These are phyloP conservation scores for Blastocystis sp. DNA, from an alignment of 352 stramenopile genomes.

Conservation along the genomic window DNA sequence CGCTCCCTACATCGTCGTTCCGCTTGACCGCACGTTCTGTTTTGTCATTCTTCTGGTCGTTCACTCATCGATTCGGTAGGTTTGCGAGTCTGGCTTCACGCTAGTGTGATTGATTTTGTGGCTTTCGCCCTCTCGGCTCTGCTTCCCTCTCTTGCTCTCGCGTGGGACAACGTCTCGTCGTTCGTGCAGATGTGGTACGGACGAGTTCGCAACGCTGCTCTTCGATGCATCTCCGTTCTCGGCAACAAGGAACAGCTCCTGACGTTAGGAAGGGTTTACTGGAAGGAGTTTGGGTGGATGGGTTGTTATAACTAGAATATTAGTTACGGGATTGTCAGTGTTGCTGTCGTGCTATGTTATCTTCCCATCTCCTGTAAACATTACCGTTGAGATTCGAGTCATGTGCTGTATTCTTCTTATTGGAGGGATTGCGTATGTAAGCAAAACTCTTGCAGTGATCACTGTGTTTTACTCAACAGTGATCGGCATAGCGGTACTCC, in stretches of 20 bases:
- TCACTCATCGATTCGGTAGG: background rate
- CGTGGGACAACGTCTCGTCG: background rate
- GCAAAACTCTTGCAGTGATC: background rate
- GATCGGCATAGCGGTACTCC: no score
- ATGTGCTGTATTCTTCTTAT: background rate
- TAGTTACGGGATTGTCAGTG: background rate
- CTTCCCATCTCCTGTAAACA: background rate
- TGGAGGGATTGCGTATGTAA: background rate
- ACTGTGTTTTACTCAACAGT: no score
- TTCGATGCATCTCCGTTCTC: background rate
- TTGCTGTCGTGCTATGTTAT: slow-evolving; percentile 3
- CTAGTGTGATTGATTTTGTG: background rate
- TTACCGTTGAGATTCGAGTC: background rate
- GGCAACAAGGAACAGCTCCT: background rate
- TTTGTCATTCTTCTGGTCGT: background rate
- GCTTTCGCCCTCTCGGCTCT: background rate
- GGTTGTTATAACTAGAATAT: background rate
- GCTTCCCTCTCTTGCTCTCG: background rate
- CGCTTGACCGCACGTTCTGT: background rate
- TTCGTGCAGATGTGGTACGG: background rate
- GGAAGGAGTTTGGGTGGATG: background rate
- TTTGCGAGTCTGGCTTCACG: background rate
- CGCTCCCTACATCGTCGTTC: background rate
- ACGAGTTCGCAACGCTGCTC: background rate
- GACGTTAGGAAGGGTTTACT: background rate